Percentiles rank a stretch among this genome's conserved stretches.
Conservation (phyloP, 495 filamentous ascomycete species). For the Tetracladium setigerum region DNA sequence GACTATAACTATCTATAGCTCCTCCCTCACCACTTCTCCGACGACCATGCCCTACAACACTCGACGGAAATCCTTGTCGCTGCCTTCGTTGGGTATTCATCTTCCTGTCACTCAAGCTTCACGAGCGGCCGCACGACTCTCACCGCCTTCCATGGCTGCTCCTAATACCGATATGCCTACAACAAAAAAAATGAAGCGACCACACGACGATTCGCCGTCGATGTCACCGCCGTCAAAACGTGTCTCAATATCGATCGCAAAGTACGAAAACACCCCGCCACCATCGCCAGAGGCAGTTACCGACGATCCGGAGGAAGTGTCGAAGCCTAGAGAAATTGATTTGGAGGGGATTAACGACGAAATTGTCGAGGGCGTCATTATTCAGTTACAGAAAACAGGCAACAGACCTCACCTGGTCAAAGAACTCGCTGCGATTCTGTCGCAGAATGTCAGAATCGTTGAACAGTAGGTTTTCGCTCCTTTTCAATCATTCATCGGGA, state of each 20-base stretch:
- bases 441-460: conserved; percentile 69
- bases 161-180: conserved; percentile 51
- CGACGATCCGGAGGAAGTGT: conserved; percentile 16
- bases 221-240: conserved; percentile 43
- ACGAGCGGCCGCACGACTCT: conserved; percentile 44
- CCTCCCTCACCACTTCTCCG: too few species aligned
- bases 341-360: conserved; percentile 88
- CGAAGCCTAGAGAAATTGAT: conserved; percentile 55
- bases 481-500: conserved; percentile 13
- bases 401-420: conserved; percentile 93
- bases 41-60: conserved; percentile 93
- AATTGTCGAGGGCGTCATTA: conserved; percentile 85
- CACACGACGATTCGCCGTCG: conserved; percentile 52
- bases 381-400: conserved; percentile 84
- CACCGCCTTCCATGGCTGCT: conserved; percentile 51
- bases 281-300: conserved; percentile 56
- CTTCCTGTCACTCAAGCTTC: conserved; percentile 64
- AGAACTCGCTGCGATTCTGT: conserved; percentile 78
- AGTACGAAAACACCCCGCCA: conserved; percentile 73
- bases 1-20: too few species aligned
- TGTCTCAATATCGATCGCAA: conserved; percentile 34
- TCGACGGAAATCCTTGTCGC: conserved; percentile 89
- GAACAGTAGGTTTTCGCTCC: conserved; percentile 63
- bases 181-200: conserved; percentile 80
- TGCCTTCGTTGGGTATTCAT: conserved; percentile 89